Percentiles rank a stretch among this genome's conserved stretches.
phyloP scores from a whole-genome alignment of 768 basidiomycete species.

The Podaxis mareebaensis region DNA sequence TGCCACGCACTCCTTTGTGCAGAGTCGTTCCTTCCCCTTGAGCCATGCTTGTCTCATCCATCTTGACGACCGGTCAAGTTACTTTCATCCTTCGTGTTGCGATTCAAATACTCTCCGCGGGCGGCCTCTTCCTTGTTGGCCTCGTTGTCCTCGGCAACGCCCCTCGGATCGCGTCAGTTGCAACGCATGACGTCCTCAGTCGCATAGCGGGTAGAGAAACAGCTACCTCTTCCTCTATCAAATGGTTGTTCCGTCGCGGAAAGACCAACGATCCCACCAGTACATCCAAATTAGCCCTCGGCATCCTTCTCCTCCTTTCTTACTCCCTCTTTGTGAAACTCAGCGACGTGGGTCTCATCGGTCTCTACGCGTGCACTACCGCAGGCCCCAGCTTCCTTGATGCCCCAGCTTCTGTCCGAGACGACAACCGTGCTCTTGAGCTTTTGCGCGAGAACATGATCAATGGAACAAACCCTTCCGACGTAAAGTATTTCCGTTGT shows the following conservation, averaged over 20 bases:
- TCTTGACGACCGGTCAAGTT: conserved; percentile 23
- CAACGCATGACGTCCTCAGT: conserved; percentile 25
- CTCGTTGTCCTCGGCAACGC: conserved; percentile 22
- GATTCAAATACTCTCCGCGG: conserved; percentile 25
- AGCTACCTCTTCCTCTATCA: conserved; percentile 15
- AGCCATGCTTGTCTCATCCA: conserved; percentile 11
- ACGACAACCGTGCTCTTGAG: conserved; percentile 16
- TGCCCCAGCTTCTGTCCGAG: conserved; percentile 21
- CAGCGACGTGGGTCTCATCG: neutral
- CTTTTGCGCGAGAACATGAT: neutral
- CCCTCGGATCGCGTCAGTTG: conserved; percentile 23
- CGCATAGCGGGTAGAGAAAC: conserved; percentile 22
- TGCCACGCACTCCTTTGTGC: no score
- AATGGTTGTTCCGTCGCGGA: conserved; percentile 23
- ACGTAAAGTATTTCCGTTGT: neutral
- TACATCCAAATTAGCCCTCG: conserved; percentile 15
- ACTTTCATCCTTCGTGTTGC: conserved; percentile 26
- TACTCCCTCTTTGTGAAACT: neutral
- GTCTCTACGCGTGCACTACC: conserved; percentile 12
- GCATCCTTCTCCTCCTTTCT: conserved; percentile 21
- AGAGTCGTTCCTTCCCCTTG: neutral
- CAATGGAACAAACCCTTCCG: neutral
- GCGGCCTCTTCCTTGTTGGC: conserved; percentile 21
- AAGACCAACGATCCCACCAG: conserved; percentile 19
- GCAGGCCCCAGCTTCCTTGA: conserved; percentile 18